These are phyloP conservation scores for Cladophialophora chaetospira DNA, from an alignment of 2,329 filamentous ascomycete species.

Conservation along the genomic window DNA sequence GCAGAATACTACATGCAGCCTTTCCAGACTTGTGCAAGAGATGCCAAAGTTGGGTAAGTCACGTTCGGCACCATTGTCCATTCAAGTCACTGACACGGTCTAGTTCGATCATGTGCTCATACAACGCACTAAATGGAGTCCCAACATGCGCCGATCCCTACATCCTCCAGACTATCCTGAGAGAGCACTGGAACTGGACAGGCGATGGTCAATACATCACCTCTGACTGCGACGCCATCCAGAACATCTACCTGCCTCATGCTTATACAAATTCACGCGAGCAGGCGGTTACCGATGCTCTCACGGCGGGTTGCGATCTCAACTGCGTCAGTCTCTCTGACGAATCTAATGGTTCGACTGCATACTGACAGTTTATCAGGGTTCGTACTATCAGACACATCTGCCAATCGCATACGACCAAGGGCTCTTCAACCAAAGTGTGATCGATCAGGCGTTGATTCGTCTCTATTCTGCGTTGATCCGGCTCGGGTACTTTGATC, in stretches of 20 bases:
- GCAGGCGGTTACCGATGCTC: constrained; percentile 50
- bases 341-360: too few species aligned
- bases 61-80: background rate
- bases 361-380: constrained; percentile 33
- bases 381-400: constrained; percentile 51
- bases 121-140: constrained; percentile 67
- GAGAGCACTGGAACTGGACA: constrained; percentile 67
- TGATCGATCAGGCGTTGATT: constrained; percentile 50
- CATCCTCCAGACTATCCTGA: constrained; percentile 63
- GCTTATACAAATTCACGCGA: constrained; percentile 48
- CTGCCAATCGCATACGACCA: constrained; percentile 48
- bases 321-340: constrained; percentile 42
- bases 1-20: constrained; percentile 68
- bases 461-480: constrained; percentile 55
- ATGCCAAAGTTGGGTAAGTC: constrained; percentile 45
- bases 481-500: constrained; percentile 57
- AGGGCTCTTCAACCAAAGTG: constrained; percentile 48
- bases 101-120: constrained; percentile 63
- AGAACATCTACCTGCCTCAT: constrained; percentile 61
- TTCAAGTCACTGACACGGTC: constrained; percentile 36
- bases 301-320: constrained; percentile 57
- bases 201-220: constrained; percentile 64
- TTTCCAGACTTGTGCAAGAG: constrained; percentile 64
- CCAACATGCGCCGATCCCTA: constrained; percentile 66
- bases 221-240: constrained; percentile 66